Conservation (phyloP, 352 stramenopile species). For the Pythium apleroticum region DNA sequence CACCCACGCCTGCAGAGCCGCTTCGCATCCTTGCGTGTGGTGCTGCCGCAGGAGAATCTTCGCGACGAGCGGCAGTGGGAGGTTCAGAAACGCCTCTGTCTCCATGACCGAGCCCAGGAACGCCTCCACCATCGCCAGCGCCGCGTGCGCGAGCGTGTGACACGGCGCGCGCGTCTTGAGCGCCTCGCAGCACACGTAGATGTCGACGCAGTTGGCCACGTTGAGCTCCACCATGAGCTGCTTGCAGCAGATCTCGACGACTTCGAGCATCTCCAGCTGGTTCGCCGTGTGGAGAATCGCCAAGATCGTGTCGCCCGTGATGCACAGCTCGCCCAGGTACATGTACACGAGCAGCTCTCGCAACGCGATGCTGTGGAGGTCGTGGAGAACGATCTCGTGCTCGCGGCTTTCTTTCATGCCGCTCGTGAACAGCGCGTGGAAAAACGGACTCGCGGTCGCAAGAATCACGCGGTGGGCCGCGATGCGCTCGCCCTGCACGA, state of each 20-base stretch:
- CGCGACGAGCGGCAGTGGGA: slow-evolving; percentile 41
- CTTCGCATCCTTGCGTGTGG: slow-evolving; percentile 33
- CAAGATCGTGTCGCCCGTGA: slow-evolving; percentile 61
- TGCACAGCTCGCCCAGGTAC: slow-evolving; percentile 59
- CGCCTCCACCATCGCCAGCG: slow-evolving; percentile 60
- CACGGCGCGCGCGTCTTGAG: slow-evolving; percentile 54
- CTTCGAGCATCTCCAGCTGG: slow-evolving; percentile 64
- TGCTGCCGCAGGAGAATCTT: slow-evolving; percentile 45
- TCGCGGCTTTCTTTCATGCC: slow-evolving; percentile 63
- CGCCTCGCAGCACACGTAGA: slow-evolving; percentile 64
- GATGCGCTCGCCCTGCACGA: slow-evolving; percentile 49
- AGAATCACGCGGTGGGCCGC: slow-evolving; percentile 65
- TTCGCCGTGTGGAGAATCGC: slow-evolving; percentile 64
- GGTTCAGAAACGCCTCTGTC: slow-evolving; percentile 57
- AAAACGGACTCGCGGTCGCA: slow-evolving; percentile 63
- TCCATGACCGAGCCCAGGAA: slow-evolving; percentile 58
- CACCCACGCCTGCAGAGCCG: slow-evolving; percentile 49
- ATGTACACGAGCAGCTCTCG: slow-evolving; percentile 61
- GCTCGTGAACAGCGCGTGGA: slow-evolving; percentile 72
- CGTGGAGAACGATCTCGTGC: slow-evolving; percentile 50
- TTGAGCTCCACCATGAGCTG: slow-evolving; percentile 72
- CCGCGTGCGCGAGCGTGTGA: slow-evolving; percentile 49
- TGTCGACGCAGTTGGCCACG: slow-evolving; percentile 69
- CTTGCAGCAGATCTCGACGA: slow-evolving; percentile 71
- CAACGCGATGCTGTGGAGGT: slow-evolving; percentile 46